Base-by-base conservation (phyloP, 2,329 filamentous ascomycete genomes). In the Chaetomiaceae sp. region DNA sequence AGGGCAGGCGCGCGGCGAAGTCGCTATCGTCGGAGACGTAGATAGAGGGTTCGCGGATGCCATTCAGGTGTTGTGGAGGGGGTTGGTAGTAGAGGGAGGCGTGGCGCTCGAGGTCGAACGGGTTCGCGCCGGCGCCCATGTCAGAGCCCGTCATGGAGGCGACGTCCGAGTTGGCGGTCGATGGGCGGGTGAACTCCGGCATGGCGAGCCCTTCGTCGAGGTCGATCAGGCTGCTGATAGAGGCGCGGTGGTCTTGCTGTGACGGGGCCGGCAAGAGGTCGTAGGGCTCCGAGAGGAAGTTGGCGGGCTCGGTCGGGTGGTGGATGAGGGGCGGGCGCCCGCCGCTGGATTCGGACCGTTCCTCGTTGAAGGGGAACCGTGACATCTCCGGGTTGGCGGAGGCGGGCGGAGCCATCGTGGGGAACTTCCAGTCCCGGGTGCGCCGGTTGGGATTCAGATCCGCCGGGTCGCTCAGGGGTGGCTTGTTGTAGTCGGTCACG, bases 21-120 rank as follows among this genome's bases (percentile, higher is more conserved):
- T 75, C 69, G 7, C 73, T 76, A 49, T 79, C 76, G 50, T 81
- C 78, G 1, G 76, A 76, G 9, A 81, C 73, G 56, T 81, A 82
- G 38, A 81, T 79, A 3, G 75, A 79, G 1, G 76, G 76, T 52
- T 79, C 76, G 29, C 77, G 68, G 40, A 45, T 50, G 1, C 45
- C 44, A 14, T n/a, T n/a, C n/a, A 49, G 35, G 27, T 34, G 67
- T 57, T 38, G 60, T 1, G 62, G 58, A n/a, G n/a, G n/a, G n/a
- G n/a, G n/a, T n/a, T n/a, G n/a, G 45, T 57, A 54, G 51, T 79
- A 78, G 1, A 80, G 63, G 1, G 78, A 81, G 1, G 76, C 68
- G 54, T 82, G 79, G n/a, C 75, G 73, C 59, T 84, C 80, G 3
- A 83, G 68, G 45, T 82, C 77, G 47, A 83, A 83, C 0, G 79